A percentile compares a stretch with the other conserved stretches of the same genome.
These are phyloP conservation scores for Fagus sylvatica DNA, from an alignment of 306 rosid genomes.

Conservation along the genomic window DNA sequence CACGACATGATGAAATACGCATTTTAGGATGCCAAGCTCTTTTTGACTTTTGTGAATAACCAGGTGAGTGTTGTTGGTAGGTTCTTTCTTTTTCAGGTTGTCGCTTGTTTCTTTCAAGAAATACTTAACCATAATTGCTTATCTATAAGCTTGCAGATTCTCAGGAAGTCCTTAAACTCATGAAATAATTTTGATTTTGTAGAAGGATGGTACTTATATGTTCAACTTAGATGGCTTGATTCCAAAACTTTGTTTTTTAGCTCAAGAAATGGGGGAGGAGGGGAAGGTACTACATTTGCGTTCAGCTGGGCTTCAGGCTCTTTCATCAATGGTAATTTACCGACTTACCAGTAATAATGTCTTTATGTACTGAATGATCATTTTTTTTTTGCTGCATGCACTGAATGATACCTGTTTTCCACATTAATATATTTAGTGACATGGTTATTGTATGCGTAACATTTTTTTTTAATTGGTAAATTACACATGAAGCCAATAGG, in stretches of 20 bases:
- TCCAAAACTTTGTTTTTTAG: conserved; percentile 54
- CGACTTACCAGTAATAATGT: too few relatives aligned
- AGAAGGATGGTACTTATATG: conserved; percentile 77
- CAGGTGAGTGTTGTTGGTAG: conserved; percentile 53
- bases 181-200: conserved; percentile 22
- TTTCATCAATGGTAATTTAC: conserved; percentile 57
- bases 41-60: conserved; percentile 66
- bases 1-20: conserved; percentile 59
- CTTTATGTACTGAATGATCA: background rate
- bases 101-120: background rate
- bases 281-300: conserved; percentile 35
- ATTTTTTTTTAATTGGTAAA: too few relatives aligned
- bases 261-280: conserved; percentile 66
- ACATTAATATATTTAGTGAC: conserved; percentile 10
- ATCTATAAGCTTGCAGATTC: conserved; percentile 3
- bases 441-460: background rate
- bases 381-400: background rate
- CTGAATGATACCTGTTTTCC: conserved; percentile 13
- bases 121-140: too few relatives aligned
- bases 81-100: conserved; percentile 28
- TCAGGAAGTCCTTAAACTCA: background rate
- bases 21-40: conserved; percentile 69
- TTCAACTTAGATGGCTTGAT: conserved; percentile 65
- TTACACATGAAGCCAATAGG: too few relatives aligned
- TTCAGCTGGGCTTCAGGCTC: conserved; percentile 60